Base-by-base conservation (phyloP, 2,329 filamentous ascomycete species). In the Stagonosporopsis vannaccii region DNA sequence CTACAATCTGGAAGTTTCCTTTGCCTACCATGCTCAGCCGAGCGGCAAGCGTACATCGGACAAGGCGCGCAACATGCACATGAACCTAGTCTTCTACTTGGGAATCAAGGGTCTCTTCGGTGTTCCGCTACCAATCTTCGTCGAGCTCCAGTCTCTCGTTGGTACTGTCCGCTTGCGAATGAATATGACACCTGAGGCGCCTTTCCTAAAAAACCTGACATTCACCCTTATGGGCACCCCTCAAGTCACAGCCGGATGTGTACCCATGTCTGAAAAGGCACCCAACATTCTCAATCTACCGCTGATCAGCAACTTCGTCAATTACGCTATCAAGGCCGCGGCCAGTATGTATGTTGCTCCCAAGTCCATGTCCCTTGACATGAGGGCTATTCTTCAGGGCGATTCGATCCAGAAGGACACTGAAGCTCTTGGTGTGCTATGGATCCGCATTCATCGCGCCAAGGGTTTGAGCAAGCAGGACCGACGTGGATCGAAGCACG, bases 221-320 rank as follows among this genome's bases (percentile, higher is more conserved):
- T 92, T 97, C 69, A 98, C 93, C 0, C 82, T 99, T 3, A 97
- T 98, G 90, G 95, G 95, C 0, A 80, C 95, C 4, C 95, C 95
- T 12, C 92, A 96, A 69, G 89, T 98, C 4, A 85, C 90, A 68
- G 94, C 93, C 15, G 91, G 92, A 1, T 98, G 94, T 71, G 89
- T 92, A 13, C 95, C 95, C 0, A 95, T 98, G 89, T 77, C 97
- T n/a, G 87, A 95, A 72, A 89, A 87, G 62, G 94, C 92, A 2
- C 88, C 96, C 58, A 98, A 98, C 65, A 87, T 98, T 41, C 80
- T 98, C 23, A 97, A 98, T 66, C 80, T 98, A 9, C 94, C 94
- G 0, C 76, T 98, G 33, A 97, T 98, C 67, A 96, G 91, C 13
- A 96, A 96, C 68, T 98, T 99, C 71, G 94, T 97, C 76, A 97